Evolutionary conservation across 1,284 basidiomycete species (phyloP).

Genomic region (Ustilago shanxiensis): DNA sequence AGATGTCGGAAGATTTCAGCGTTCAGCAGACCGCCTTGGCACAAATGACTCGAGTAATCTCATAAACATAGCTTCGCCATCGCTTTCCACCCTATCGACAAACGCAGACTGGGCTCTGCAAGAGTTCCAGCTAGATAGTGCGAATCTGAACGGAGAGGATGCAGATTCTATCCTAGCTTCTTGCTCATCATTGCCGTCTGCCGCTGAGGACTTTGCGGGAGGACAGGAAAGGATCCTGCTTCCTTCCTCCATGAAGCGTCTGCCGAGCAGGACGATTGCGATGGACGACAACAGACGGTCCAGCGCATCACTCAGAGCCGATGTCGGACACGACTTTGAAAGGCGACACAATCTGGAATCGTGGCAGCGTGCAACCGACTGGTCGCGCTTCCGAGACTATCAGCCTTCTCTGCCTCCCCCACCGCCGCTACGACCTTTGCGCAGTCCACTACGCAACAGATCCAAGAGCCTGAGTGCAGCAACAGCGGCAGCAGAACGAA

Average conservation of each 20-base stretch:
- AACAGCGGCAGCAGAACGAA: background rate
- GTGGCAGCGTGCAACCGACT: slow-evolving; percentile 11
- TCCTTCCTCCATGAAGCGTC: slow-evolving; percentile 32
- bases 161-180: background rate
- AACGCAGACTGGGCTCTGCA: background rate
- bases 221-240: slow-evolving; percentile 24
- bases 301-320: slow-evolving; percentile 22
- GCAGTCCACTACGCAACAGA: slow-evolving; percentile 26
- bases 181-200: background rate
- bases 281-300: slow-evolving; percentile 16
- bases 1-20: background rate
- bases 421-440: slow-evolving; percentile 32
- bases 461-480: slow-evolving; percentile 35
- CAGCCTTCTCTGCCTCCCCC: slow-evolving; percentile 14
- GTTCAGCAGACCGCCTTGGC: background rate
- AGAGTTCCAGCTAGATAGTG: background rate
- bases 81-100: slow-evolving; percentile 20
- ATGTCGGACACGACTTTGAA: slow-evolving; percentile 18
- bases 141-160: background rate
- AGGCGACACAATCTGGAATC: background rate
- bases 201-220: background rate
- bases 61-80: slow-evolving; percentile 13
- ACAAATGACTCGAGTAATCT: background rate
- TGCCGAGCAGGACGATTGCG: slow-evolving; percentile 18
- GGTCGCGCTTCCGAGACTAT: slow-evolving; percentile 5